Evolutionary conservation across 1,139 yeast genomes (phyloP).

Genomic region (Pichia sp.): DNA sequence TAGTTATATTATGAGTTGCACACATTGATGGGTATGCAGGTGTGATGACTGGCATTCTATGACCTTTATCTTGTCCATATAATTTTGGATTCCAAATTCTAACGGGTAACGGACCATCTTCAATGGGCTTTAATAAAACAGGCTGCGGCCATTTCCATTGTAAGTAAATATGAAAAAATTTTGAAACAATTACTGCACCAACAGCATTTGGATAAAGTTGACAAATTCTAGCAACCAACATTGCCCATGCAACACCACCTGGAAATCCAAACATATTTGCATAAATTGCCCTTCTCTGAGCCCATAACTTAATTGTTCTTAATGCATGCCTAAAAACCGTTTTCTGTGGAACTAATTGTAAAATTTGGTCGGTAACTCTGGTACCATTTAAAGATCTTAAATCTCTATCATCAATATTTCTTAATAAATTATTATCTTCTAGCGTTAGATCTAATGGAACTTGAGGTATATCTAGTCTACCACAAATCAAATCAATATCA

Average conservation of each 20-base stretch:
- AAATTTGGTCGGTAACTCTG: conserved; percentile 91
- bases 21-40: conserved; percentile 99
- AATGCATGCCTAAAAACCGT: conserved; percentile 89
- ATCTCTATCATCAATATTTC: conserved; percentile 86
- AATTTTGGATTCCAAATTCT: conserved; percentile 95
- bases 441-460: conserved; percentile 69
- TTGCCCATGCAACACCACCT: conserved; percentile 99
- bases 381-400: conserved; percentile 89
- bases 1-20: conserved; percentile 92
- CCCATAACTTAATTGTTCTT: conserved; percentile 93
- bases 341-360: conserved; percentile 84
- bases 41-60: conserved; percentile 97
- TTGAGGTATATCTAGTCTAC: conserved; percentile 72
- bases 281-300: conserved; percentile 87
- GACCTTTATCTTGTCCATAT: conserved; percentile 81
- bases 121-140: conserved; percentile 81
- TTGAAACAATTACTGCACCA: conserved; percentile 80
- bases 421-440: conserved; percentile 75
- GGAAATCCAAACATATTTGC: conserved; percentile 96
- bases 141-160: conserved; percentile 99
- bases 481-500: conserved; percentile 83
- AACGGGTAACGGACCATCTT: conserved; percentile 94
- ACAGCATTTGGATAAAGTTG: conserved; percentile 95
- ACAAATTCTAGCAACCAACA: conserved; percentile 94
- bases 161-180: conserved; percentile 77